Base-by-base conservation (phyloP, 768 basidiomycete species). In the Cyclocybe aegerita region DNA sequence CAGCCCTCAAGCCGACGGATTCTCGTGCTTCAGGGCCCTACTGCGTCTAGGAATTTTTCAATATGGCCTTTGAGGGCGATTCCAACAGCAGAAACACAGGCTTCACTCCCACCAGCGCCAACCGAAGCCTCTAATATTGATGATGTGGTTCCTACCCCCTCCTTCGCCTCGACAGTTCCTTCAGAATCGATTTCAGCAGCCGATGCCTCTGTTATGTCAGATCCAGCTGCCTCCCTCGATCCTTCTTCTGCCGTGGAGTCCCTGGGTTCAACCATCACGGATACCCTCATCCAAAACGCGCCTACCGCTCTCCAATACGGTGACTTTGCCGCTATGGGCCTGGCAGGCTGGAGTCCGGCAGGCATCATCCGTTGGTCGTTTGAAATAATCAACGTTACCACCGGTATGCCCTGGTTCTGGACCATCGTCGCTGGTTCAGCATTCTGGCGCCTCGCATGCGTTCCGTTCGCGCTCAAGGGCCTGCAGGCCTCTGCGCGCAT, bases 351-450 rank as follows among this genome's bases (percentile, higher is more conserved):
- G 80, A 71, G 78, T 41, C 90, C 89, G 2, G 78, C 82, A 0
- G 88, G 87, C 0, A 56, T 86, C 32, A 70, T 83, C 14, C 75
- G 79, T 38, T 82, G 79, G 77, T 70, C 80, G 12, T 71, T 89
- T 43, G 90, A 93, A 65, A 54, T 82, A 42, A 65, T 90, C 46
- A 82, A 92, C 55, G 83, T 91, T 44, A 67, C 74, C 42, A 81
- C 82, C 0, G 85, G 83, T 34, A 67, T 93, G 52, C 85, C 88
- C 0, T 94, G 93, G 91, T 89, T 89, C 72, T 82, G 84, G 76
- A 87, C 90, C 42, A 89, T 94, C 67, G 68, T 92, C 39, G 71
- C 69, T 4, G 82, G 83, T 29, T 81, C 85, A 23, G 48, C 86
- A 9, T 60, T 83, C 61, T 82, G 86, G 74, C 83, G 87, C 15